phyloP scores from a whole-genome alignment of 2,329 filamentous ascomycete species.

The Nannizzia gypsea region DNA sequence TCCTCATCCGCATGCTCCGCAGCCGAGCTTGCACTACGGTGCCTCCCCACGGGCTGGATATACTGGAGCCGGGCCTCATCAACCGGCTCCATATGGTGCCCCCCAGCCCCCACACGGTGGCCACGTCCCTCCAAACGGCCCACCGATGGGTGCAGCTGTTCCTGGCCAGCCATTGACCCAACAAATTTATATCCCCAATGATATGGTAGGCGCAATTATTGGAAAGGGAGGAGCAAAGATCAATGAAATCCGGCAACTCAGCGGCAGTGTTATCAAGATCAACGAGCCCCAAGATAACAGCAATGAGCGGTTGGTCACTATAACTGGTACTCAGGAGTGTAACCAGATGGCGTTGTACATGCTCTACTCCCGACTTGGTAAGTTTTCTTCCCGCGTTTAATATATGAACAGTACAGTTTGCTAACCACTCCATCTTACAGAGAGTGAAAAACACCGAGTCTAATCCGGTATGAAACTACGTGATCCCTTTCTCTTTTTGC shows the following conservation, averaged over 20 bases:
- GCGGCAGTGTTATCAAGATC: constrained; percentile 98
- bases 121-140: constrained; percentile 56
- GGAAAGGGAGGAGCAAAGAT: constrained; percentile 98
- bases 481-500: not conserved
- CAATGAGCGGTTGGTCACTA: constrained; percentile 93
- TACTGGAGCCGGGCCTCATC: constrained; percentile 65
- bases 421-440: constrained; percentile 30
- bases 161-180: constrained; percentile 82
- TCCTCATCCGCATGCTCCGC: constrained; percentile 42
- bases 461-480: constrained; percentile 23
- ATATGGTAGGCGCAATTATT: constrained; percentile 99
- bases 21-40: constrained; percentile 67
- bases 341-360: constrained; percentile 99
- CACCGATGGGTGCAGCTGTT: constrained; percentile 60
- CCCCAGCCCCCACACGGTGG: constrained; percentile 48
- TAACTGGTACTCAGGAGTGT: constrained; percentile 94
- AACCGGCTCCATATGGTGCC: constrained; percentile 55
- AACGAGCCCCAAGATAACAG: constrained; percentile 98
- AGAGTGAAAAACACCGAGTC: constrained; percentile 66
- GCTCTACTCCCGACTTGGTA: constrained; percentile 94
- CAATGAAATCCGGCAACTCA: constrained; percentile 95
- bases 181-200: constrained; percentile 98
- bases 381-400: constrained; percentile 21
- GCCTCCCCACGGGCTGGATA: constrained; percentile 64
- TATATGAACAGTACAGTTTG: constrained; percentile 1